Conservation (phyloP, 2,329 filamentous ascomycete genomes). For the Chlorencoelia australis region DNA sequence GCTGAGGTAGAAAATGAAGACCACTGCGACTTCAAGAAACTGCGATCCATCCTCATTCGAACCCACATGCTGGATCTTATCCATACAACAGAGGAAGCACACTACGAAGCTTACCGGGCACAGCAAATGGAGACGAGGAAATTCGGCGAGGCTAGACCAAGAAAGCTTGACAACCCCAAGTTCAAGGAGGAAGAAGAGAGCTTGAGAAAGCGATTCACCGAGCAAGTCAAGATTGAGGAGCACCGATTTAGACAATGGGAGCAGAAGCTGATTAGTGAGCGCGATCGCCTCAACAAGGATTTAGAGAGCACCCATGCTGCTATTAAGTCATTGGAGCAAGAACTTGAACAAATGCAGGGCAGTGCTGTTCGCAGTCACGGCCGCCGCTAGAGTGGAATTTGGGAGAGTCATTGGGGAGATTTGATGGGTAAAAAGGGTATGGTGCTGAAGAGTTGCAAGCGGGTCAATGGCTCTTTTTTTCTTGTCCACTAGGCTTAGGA, state of each 20-base stretch:
- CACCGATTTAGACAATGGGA: conserved; percentile 99
- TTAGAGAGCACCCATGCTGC: conserved; percentile 93
- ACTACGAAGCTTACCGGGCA: conserved; percentile 98
- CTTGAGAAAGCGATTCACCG: conserved; percentile 96
- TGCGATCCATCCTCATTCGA: conserved; percentile 95
- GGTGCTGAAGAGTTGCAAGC: conserved; percentile 23
- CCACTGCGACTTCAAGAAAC: conserved; percentile 99
- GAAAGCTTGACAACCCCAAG: conserved; percentile 99
- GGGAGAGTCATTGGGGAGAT: not conserved
- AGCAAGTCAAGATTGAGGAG: conserved; percentile 99
- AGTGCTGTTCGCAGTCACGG: conserved; percentile 83
- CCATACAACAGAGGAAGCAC: conserved; percentile 97
- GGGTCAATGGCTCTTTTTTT: conserved; percentile 21
- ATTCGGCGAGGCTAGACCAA: conserved; percentile 91
- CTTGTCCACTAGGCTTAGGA: conserved; percentile 12
- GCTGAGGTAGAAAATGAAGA: conserved; percentile 99
- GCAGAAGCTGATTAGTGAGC: conserved; percentile 98
- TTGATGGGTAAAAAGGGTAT: not conserved
- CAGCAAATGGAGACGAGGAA: conserved; percentile 99
- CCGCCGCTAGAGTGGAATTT: conserved; percentile 54
- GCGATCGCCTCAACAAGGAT: conserved; percentile 99
- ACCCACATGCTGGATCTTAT: conserved; percentile 99
- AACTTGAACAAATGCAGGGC: conserved; percentile 90
- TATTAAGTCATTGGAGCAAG: conserved; percentile 84
- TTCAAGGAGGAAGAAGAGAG: conserved; percentile 99